phyloP scores from a whole-genome alignment of 2,329 filamentous ascomycete genomes.

The Lecanicillium sp. region DNA sequence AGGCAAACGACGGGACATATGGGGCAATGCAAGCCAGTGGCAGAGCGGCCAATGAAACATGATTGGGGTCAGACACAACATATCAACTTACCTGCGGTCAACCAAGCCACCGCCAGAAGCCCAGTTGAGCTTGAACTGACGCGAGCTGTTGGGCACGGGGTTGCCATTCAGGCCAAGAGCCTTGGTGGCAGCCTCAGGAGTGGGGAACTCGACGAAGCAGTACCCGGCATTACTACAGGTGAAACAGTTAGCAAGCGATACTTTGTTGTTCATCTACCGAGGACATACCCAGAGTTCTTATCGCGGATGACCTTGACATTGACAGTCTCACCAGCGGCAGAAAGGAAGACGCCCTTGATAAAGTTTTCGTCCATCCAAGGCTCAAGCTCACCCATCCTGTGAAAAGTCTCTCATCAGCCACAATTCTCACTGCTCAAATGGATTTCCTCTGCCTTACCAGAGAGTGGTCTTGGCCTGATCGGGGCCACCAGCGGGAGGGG shows the following conservation, averaged over 20 bases:
- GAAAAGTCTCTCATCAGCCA: constrained; percentile 29
- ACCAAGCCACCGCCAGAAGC: constrained; percentile 92
- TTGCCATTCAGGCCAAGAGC: constrained; percentile 84
- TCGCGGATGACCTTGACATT: constrained; percentile 99
- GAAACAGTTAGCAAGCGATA: constrained; percentile 12
- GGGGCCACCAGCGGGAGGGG: constrained; percentile 23
- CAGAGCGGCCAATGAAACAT: no score
- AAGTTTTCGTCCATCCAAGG: constrained; percentile 99
- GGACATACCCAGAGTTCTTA: constrained; percentile 83
- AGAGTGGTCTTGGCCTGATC: constrained; percentile 51
- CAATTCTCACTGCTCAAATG: neutral
- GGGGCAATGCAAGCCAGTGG: no score
- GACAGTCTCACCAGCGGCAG: constrained; percentile 84
- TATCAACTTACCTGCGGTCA: constrained; percentile 68
- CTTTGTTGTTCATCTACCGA: neutral
- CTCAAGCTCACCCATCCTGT: constrained; percentile 85
- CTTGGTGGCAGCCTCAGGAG: constrained; percentile 78
- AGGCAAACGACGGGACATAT: no score
- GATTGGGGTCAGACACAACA: no score
- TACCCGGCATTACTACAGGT: constrained; percentile 80
- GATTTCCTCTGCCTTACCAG: constrained; percentile 25
- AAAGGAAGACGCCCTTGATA: constrained; percentile 83
- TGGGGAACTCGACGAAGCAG: constrained; percentile 92
- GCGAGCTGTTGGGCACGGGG: constrained; percentile 85
- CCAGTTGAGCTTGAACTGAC: constrained; percentile 99